phyloP scores from a whole-genome alignment of 2,329 filamentous ascomycete genomes.

The Hyphodiscus sp. region DNA sequence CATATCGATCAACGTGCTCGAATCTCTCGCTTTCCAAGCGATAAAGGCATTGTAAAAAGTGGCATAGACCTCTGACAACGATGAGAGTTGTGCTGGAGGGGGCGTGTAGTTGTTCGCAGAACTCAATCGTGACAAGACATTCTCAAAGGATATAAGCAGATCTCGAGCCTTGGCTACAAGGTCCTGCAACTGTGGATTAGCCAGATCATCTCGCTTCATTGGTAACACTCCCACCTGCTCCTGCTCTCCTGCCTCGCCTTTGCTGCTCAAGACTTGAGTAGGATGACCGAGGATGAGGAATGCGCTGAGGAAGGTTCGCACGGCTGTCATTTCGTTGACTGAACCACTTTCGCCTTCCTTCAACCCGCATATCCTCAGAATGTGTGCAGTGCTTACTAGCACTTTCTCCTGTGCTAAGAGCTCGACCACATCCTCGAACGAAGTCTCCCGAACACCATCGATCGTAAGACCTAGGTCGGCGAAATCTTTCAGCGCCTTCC shows the following conservation, averaged over 20 bases:
- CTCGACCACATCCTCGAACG: slow-evolving; percentile 67
- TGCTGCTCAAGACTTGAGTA: slow-evolving; percentile 68
- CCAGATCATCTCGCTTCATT: slow-evolving; percentile 46
- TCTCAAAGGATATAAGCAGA: slow-evolving; percentile 71
- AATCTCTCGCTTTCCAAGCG: slow-evolving; percentile 77
- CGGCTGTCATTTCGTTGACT: slow-evolving; percentile 61
- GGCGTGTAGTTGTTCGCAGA: slow-evolving; percentile 61
- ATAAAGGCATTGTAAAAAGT: slow-evolving; percentile 75
- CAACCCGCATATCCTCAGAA: slow-evolving; percentile 65
- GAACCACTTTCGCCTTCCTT: slow-evolving; percentile 57
- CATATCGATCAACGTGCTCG: slow-evolving; percentile 68
- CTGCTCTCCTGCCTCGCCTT: slow-evolving; percentile 51
- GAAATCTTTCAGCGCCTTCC: slow-evolving; percentile 58
- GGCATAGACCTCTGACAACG: slow-evolving; percentile 63
- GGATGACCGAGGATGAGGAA: slow-evolving; percentile 77
- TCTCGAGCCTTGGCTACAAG: slow-evolving; percentile 73
- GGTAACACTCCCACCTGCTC: slow-evolving; percentile 47
- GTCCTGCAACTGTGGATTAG: slow-evolving; percentile 60
- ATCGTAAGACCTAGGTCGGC: slow-evolving; percentile 60
- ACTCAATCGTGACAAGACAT: slow-evolving; percentile 59
- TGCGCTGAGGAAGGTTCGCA: slow-evolving; percentile 71
- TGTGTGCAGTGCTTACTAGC: slow-evolving; percentile 56
- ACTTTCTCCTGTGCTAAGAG: slow-evolving; percentile 62
- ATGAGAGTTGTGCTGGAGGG: slow-evolving; percentile 53
- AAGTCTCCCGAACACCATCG: slow-evolving; percentile 61